Percentiles rank a stretch among this genome's conserved stretches.
Conservation (phyloP, 768 basidiomycete genomes). For the Phanerochaete carnosa region DNA sequence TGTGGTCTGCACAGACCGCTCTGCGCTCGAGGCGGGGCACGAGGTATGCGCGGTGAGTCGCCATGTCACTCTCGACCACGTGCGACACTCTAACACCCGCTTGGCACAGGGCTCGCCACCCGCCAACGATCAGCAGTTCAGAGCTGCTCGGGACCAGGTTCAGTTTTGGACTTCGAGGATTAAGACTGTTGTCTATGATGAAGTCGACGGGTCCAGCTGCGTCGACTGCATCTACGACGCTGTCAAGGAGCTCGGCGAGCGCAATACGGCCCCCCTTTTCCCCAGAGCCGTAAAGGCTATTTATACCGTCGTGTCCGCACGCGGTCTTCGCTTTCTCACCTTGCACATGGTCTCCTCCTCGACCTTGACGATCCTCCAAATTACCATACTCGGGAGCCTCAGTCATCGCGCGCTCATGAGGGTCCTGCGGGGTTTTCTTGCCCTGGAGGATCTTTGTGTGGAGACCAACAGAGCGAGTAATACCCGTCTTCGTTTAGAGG, state of each 20-base stretch:
- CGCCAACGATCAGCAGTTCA: neutral
- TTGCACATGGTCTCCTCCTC: constrained; percentile 37
- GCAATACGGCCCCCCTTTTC: neutral
- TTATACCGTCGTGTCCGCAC: neutral
- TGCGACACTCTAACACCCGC: neutral
- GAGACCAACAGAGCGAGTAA: neutral
- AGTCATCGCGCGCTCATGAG: constrained; percentile 76
- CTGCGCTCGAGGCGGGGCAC: neutral
- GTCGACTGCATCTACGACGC: neutral
- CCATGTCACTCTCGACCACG: neutral
- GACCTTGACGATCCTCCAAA: constrained; percentile 66
- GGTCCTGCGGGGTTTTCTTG: constrained; percentile 23
- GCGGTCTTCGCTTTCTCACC: neutral
- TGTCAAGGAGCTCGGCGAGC: neutral
- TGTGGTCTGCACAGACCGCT: neutral
- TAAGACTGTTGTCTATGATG: neutral
- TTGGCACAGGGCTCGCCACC: neutral
- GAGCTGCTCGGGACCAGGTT: neutral
- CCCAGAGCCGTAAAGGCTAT: neutral
- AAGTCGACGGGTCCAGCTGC: neutral
- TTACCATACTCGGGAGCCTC: constrained; percentile 77
- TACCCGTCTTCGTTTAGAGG: neutral
- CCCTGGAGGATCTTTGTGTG: neutral
- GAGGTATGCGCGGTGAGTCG: neutral
- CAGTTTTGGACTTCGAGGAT: neutral